Evolutionary conservation across 257 asterid genomes (phyloP).

Genomic region (Verbascum thapsus): DNA sequence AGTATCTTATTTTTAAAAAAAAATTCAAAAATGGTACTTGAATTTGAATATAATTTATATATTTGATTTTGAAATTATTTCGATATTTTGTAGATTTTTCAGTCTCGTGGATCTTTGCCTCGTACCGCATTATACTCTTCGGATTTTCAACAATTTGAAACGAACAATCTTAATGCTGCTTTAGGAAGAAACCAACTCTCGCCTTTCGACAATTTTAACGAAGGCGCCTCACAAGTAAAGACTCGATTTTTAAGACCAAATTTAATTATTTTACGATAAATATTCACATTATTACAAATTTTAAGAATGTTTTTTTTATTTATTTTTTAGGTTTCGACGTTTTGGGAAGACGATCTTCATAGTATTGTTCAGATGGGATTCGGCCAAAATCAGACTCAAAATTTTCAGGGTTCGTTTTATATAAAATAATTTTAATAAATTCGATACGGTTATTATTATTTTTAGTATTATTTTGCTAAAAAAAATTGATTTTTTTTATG

Average conservation of each 20-base stretch:
- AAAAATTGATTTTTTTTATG: slow-evolving; percentile 17
- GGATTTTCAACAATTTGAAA: slow-evolving; percentile 33
- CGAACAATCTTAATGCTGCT: slow-evolving; percentile 42
- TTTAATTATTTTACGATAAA: background rate
- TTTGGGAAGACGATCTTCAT: slow-evolving; percentile 86
- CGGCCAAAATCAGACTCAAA: slow-evolving; percentile 60
- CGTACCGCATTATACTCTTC: slow-evolving; percentile 46
- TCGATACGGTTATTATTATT: background rate
- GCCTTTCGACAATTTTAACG: slow-evolving; percentile 47
- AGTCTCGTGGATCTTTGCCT: slow-evolving; percentile 52
- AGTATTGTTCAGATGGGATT: slow-evolving; percentile 85
- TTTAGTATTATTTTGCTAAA: background rate
- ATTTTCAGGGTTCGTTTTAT: slow-evolving; percentile 68
- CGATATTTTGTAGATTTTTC: slow-evolving; percentile 46
- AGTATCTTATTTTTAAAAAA: background rate
- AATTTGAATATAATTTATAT: slow-evolving; percentile 1
- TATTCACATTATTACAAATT: background rate
- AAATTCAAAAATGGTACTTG: background rate
- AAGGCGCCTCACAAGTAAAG: slow-evolving; percentile 63
- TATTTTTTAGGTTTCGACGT: slow-evolving; percentile 52
- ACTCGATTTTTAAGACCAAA: background rate
- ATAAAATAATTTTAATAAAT: no score
- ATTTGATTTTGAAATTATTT: background rate
- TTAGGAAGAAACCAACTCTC: slow-evolving; percentile 43
- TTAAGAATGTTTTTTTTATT: background rate